Evolutionary conservation across 257 asterid species (phyloP).

Genomic region (Linderniella brevidens): DNA sequence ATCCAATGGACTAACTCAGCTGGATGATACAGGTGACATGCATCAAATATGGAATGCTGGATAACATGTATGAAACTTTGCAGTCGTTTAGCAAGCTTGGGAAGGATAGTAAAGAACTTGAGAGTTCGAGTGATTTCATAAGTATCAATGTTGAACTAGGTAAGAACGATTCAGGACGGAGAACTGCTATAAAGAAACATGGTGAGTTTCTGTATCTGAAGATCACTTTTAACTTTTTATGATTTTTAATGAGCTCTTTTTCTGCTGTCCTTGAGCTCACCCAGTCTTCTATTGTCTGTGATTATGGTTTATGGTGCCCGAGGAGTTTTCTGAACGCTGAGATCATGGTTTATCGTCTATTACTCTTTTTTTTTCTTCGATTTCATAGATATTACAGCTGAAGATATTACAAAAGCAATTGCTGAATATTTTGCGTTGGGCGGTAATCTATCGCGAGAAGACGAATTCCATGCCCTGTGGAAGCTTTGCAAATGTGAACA

Average conservation of each 20-base stretch:
- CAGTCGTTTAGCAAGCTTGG: conserved; percentile 22
- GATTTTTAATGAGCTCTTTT: neutral
- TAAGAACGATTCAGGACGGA: conserved; percentile 24
- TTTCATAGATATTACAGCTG: conserved; percentile 33
- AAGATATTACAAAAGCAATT: conserved; percentile 49
- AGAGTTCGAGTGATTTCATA: conserved; percentile 30
- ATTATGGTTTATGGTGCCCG: too few relatives aligned
- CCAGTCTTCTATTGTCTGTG: too few relatives aligned
- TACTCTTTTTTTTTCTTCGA: conserved; percentile 6
- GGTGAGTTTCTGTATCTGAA: conserved; percentile 27
- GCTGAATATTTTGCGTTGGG: conserved; percentile 33
- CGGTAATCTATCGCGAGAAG: conserved; percentile 17
- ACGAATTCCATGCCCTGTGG: conserved; percentile 31
- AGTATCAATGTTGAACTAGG: conserved; percentile 43
- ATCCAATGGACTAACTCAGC: conserved; percentile 11
- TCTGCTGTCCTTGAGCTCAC: neutral
- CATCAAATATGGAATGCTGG: conserved; percentile 61
- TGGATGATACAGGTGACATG: conserved; percentile 48
- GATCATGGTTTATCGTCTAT: neutral
- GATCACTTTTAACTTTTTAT: neutral
- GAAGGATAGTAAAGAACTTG: conserved; percentile 14
- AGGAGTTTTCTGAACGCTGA: too few relatives aligned
- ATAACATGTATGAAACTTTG: conserved; percentile 36
- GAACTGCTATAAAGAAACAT: conserved; percentile 14
- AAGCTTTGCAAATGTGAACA: conserved; percentile 52